phyloP scores from a whole-genome alignment of 352 stramenopile species.

The Discostella stelligera region DNA sequence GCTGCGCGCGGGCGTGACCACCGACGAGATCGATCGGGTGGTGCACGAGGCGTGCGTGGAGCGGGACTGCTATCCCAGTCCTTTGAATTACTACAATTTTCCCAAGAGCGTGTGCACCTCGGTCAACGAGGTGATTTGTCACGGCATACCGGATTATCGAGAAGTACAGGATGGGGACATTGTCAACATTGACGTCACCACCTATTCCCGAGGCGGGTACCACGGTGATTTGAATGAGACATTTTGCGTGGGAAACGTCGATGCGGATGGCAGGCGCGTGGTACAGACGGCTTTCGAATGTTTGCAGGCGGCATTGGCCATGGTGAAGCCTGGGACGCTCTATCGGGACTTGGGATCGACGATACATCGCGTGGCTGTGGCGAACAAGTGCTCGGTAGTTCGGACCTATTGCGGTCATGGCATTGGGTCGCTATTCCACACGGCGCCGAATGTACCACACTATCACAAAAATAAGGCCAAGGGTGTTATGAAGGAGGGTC shows the following conservation, averaged over 20 bases:
- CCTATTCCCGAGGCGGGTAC: slow-evolving; percentile 90
- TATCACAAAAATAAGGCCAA: slow-evolving; percentile 98
- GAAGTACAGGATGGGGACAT: slow-evolving; percentile 86
- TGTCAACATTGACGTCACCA: slow-evolving; percentile 97
- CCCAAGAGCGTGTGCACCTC: slow-evolving; percentile 91
- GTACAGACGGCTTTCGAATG: slow-evolving; percentile 95
- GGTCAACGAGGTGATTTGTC: slow-evolving; percentile 84
- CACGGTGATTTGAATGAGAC: slow-evolving; percentile 98
- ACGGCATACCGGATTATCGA: slow-evolving; percentile 95
- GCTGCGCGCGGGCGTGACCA: slow-evolving; percentile 90
- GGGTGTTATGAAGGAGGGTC: slow-evolving; percentile 95
- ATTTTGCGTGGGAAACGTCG: slow-evolving; percentile 95
- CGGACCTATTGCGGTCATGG: slow-evolving; percentile 98
- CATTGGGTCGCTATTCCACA: slow-evolving; percentile 96
- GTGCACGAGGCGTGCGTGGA: slow-evolving; percentile 89
- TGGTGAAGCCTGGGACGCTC: slow-evolving; percentile 93
- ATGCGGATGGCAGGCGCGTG: slow-evolving; percentile 88
- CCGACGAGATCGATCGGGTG: slow-evolving; percentile 96
- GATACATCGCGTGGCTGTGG: slow-evolving; percentile 88
- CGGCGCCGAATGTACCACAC: slow-evolving; percentile 94
- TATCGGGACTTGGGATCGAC: slow-evolving; percentile 93
- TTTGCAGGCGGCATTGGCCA: slow-evolving; percentile 83
- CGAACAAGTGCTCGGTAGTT: slow-evolving; percentile 90
- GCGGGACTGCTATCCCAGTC: slow-evolving; percentile 91
- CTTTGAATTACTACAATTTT: slow-evolving; percentile 96